Conservation (phyloP, 129 eudicot species). For the Tagetes patula region DNA sequence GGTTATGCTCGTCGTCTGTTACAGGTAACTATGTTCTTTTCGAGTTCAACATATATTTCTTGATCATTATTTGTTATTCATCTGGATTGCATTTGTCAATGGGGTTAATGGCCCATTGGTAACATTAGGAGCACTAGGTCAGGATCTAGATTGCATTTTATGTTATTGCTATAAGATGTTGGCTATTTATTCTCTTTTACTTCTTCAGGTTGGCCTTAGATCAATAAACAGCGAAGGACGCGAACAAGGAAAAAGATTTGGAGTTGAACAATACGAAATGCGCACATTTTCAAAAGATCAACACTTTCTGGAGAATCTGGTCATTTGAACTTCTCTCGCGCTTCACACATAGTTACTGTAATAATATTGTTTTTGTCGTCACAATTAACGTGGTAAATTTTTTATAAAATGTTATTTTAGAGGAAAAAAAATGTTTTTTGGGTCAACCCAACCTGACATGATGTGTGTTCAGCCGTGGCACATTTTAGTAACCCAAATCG, state of each 20-base stretch:
- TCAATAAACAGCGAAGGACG: constrained; percentile 92
- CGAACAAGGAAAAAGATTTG: constrained; percentile 95
- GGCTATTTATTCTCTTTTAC: background rate
- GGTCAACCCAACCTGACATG: background rate
- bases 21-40: constrained; percentile 52
- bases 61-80: constrained; percentile 8
- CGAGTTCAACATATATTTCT: background rate
- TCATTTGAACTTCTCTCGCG: background rate
- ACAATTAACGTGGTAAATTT: no score
- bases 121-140: no score
- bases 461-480: background rate
- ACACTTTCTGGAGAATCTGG: constrained; percentile 74
- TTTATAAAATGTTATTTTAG: no score
- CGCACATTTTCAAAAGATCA: constrained; percentile 90
- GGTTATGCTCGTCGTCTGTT: constrained; percentile 88
- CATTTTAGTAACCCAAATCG: background rate
- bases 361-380: no score
- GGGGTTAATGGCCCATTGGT: no score
- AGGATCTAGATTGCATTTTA: background rate
- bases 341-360: no score
- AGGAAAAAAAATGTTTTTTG: background rate
- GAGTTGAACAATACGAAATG: constrained; percentile 98
- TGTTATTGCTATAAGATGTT: background rate
- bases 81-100: background rate
- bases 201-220: constrained; percentile 83